Evolutionary conservation across 768 basidiomycete genomes (phyloP).

Genomic region (Suillus brevipes): DNA sequence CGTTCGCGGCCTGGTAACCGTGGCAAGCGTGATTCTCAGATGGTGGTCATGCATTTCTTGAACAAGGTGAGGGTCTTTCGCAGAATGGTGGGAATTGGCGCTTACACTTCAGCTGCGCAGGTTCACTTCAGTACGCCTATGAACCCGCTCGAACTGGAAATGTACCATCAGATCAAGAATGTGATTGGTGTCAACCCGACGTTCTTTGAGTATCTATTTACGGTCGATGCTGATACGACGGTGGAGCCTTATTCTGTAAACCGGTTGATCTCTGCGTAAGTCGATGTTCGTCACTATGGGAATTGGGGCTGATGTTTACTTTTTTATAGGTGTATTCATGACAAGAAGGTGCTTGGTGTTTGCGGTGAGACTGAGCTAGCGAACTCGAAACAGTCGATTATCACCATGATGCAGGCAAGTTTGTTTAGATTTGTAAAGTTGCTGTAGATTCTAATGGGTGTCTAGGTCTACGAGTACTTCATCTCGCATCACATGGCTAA

Average conservation of each 20-base stretch:
- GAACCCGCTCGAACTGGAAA: conserved; percentile 96
- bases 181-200: conserved; percentile 99
- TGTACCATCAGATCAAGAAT: conserved; percentile 99
- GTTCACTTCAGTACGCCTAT: conserved; percentile 97
- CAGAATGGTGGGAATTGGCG: too few relatives aligned
- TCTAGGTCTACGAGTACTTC: conserved; percentile 95
- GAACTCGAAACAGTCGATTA: conserved; percentile 92
- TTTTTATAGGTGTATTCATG: conserved; percentile 88
- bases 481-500: conserved; percentile 99
- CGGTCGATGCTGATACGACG: conserved; percentile 93
- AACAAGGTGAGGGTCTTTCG: conserved; percentile 67
- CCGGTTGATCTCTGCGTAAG: conserved; percentile 89
- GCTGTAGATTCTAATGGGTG: background rate
- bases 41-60: conserved; percentile 95
- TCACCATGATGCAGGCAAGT: conserved; percentile 94
- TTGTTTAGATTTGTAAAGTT: background rate
- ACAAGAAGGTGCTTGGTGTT: conserved; percentile 89
- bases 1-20: conserved; percentile 92
- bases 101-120: conserved; percentile 37
- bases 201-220: conserved; percentile 96
- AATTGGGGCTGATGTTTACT: background rate
- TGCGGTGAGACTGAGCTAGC: conserved; percentile 94
- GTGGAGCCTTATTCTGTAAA: conserved; percentile 88
- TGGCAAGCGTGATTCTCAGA: conserved; percentile 97
- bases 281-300: conserved; percentile 21